Base-by-base conservation (phyloP, 192 early-diverging fungal species). In the Entophlyctis helioformis region DNA sequence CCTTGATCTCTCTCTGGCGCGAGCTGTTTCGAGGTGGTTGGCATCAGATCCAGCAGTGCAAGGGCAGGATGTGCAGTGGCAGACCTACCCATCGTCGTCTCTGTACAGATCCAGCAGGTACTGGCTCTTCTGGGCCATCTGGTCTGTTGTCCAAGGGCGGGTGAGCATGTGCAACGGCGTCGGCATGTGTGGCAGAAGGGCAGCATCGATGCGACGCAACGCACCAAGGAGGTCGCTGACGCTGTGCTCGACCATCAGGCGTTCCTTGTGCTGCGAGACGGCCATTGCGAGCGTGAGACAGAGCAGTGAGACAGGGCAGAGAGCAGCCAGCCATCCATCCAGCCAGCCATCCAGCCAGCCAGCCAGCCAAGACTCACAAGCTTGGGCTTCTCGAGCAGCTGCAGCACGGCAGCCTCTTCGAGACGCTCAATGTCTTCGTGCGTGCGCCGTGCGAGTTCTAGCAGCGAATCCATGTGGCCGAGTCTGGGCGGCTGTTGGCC, bases 381-480 rank as follows among this genome's bases (percentile, higher is more conserved):
- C 50, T 83, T 83, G 35, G 84, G 67, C 38, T 85, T 71, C 21
- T 72, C 60, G 51, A 86, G 67, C 55, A 87, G 79, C 56, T 89
- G 78, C 50, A 81, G 71, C 9, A 91, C 89, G 22, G 83, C 75
- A 0, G 86, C 89, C 50, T 86, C 71, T 58, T 95, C 89, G n/a
- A 92, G 52, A 24, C 87, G 80, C 66, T 98, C 94, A 45, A 90
- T 76, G 53, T 91, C 86, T 67, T 98, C 91, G 56, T 91, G 81
- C 19, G 78, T 71, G 35, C 60, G 66, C 11, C 89, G 72, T 58
- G 85, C 84, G 42, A 67, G 61, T 45, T 91, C 88, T 5, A 87
- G 59, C 29, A 80, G 67, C 36, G 66, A 56, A 44, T 66, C 48
- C 61, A 63, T 63, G n/a, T n/a, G n/a, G n/a, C n/a, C n/a, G n/a